These are phyloP conservation scores for Colletotrichum noveboracense DNA, from an alignment of 2,329 filamentous ascomycete species.

Conservation along the genomic window DNA sequence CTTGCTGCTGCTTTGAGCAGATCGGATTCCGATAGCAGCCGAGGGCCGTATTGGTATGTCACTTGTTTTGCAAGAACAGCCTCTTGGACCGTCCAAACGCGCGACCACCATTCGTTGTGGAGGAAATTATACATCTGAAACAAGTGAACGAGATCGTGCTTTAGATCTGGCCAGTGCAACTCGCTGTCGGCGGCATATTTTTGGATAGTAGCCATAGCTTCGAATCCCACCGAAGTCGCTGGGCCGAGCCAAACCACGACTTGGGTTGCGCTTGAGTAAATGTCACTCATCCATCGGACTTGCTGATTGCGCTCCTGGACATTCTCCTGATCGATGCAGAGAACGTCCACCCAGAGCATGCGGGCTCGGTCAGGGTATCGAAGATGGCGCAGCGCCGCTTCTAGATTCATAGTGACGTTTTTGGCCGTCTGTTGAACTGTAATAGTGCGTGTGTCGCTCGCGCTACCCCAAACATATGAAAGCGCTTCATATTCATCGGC, in stretches of 20 bases:
- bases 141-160: fast-evolving
- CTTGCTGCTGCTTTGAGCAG: background rate
- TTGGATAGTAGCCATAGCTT: fast-evolving
- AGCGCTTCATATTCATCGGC: background rate
- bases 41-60: background rate
- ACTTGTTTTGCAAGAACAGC: background rate
- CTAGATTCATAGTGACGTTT: background rate
- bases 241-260: background rate
- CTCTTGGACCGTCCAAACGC: background rate
- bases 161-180: background rate
- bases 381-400: background rate
- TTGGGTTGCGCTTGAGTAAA: background rate
- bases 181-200: background rate
- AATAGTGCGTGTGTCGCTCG: background rate
- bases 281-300: background rate
- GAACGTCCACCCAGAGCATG: background rate
- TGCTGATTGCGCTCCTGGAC: background rate
- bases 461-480: background rate
- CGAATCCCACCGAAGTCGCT: fast-evolving
- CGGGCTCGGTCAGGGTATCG: background rate
- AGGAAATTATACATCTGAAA: background rate
- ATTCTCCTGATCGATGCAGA: background rate
- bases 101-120: background rate
- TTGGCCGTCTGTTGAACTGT: background rate
- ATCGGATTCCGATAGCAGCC: background rate